Evolutionary conservation across 345 rosid species (phyloP).

Genomic region (Ailanthus altissimus): DNA sequence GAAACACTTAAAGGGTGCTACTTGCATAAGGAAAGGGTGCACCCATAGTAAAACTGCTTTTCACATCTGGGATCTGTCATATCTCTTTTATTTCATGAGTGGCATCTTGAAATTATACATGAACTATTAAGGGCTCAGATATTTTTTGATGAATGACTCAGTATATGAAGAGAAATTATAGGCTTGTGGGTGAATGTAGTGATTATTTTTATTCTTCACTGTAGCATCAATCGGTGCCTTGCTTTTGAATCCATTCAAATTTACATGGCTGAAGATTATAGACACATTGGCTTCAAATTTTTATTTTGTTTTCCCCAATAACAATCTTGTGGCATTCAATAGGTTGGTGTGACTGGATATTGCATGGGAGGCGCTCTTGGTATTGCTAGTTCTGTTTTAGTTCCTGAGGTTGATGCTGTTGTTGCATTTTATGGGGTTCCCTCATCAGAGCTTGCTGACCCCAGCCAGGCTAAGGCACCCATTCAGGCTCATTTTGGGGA

Average conservation of each 20-base stretch:
- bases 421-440: constrained; percentile 90
- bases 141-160: neutral
- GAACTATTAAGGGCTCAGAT: neutral
- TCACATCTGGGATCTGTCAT: neutral
- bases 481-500: constrained; percentile 93
- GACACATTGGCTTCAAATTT: neutral
- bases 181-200: neutral
- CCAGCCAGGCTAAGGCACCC: constrained; percentile 81
- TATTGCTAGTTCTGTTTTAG: constrained; percentile 89
- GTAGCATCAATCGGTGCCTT: neutral
- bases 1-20: neutral
- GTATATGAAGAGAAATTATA: neutral
- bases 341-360: constrained; percentile 95
- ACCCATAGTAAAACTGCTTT: neutral
- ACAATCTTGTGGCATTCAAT: constrained; percentile 15
- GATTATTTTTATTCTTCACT: neutral
- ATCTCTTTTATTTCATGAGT: neutral
- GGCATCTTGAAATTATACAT: neutral
- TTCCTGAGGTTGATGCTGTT: constrained; percentile 84
- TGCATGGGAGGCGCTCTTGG: constrained; percentile 97
- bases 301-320: neutral
- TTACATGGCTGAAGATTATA: neutral
- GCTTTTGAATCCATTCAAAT: neutral
- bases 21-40: neutral
- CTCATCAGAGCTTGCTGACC: constrained; percentile 80